Base-by-base conservation (phyloP, 2,329 filamentous ascomycete genomes). In the Penicillium aurantiogriseum region DNA sequence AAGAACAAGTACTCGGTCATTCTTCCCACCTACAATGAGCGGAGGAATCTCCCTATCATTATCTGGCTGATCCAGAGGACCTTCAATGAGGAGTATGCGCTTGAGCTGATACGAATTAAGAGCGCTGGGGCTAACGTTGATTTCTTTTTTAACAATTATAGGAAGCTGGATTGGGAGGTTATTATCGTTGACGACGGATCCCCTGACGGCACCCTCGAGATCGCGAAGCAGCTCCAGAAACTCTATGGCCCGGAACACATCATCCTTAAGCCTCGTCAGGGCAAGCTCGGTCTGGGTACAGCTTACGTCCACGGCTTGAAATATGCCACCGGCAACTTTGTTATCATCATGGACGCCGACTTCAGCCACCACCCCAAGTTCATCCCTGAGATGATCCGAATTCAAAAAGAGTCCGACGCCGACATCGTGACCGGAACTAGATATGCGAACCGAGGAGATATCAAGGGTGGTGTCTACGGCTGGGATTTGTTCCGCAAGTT, bases 301-400 rank as follows among this genome's bases (percentile, higher is more conserved):
- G 93, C 93, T 48, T 97, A 97, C 79, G 91, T 97, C 39, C 92
- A 97, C 77, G 93, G 93, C 51, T 83, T 99, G 59, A 86, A 96
- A 75, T 97, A 90, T 74, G 89, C 84, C 25, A 92, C 87, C 23
- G 94, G 94, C 69, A 97, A 95, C 84, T 97, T 87, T 73, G 91
- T 99, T 74, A 91, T 99, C 82, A 99, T 99, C 84, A 99, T 99
- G 94, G 94, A 99, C 81, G 94, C 95, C 78, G 94, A 99, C 80
- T 99, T 99, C 84, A 91, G 87, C 68, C 94, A 99, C 81, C 94
- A 99, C 82, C 94, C 94, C 73, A 99, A 97, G 80, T 99, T 97
- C 85, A 96, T 99, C 77, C 88, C 92, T 53, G 83, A 88, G 72
- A 97, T 99, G 91, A 91, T 99, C 69, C 84, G 83, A 58, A 84